These are phyloP conservation scores for Penicillium dipodomyicola DNA, from an alignment of 495 filamentous ascomycete species.

Conservation along the genomic window DNA sequence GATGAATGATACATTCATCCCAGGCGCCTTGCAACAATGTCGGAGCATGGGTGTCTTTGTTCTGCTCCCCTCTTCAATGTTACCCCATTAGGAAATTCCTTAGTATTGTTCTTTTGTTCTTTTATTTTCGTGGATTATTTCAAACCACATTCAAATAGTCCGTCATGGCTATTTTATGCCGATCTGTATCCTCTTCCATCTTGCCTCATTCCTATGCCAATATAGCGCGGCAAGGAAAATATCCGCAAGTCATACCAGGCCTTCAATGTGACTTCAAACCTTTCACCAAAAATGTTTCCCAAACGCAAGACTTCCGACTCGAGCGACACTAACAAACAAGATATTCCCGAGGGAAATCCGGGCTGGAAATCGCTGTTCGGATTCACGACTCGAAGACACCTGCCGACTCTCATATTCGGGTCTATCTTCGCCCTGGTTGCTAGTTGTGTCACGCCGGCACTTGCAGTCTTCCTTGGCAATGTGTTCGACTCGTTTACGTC, in stretches of 20 bases:
- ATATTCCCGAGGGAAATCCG: constrained; percentile 11
- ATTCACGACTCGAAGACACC: constrained; percentile 67
- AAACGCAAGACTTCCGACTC: constrained; percentile 1
- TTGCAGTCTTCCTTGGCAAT: constrained; percentile 70
- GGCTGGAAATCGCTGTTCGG: constrained; percentile 60
- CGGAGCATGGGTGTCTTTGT: constrained; percentile 14
- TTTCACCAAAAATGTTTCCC: background rate
- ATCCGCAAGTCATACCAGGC: background rate
- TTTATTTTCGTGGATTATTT: background rate
- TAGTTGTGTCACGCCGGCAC: constrained; percentile 59
- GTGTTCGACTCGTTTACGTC: constrained; percentile 70
- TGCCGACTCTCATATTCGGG: constrained; percentile 50
- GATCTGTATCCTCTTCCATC: background rate
- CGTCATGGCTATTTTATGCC: background rate
- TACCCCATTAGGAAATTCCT: constrained; percentile 23
- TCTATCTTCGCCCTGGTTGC: constrained; percentile 57
- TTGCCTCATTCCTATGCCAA: background rate
- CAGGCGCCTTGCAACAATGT: constrained; percentile 24
- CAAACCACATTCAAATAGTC: background rate
- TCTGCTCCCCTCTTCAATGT: constrained; percentile 24
- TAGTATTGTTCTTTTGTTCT: constrained; percentile 12
- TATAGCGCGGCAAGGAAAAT: background rate
- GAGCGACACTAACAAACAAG: background rate
- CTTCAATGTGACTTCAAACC: background rate
- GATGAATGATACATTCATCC: background rate